Base-by-base conservation (phyloP, 108 stramenopile species). In the Stephanodiscus minutulus region DNA sequence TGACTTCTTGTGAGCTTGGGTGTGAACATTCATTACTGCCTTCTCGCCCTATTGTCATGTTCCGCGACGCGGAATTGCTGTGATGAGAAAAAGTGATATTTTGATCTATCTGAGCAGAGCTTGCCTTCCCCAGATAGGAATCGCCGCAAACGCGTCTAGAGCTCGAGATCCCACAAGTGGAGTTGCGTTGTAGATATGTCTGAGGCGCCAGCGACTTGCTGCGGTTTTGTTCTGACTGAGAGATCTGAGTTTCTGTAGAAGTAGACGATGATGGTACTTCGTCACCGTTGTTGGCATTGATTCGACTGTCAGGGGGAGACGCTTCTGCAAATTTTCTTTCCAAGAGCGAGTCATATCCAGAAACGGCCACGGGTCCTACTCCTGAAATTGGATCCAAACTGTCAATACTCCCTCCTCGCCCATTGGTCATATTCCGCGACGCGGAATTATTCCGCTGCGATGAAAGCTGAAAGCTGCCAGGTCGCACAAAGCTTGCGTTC, bases 271-370 rank as follows among this genome's bases (percentile, higher is more conserved):
- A 63, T 33, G 7, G n/a, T 7, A 2, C 4, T 12, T 47, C 5
- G 37, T n/a, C 1, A 25, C 29, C 33, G 33, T 37, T 17, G 62
- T 13, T 6, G 20, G 3, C 15, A 5, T 27, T 9, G 39, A 5
- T 44, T 43, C 35, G 6, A 35, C 5, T 5, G 6, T 6, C 35
- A 35, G 35, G 3, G 35, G 5, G 5, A 35, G 35, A 35, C 5
- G 35, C 5, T 44, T 33, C 57, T 35, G 57, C 46, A 6, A 43
- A 7, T 33, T 63, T 63, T 27, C 62, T 63, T 63, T 6, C 46
- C 35, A 63, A 43, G 31, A 63, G 62, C 62, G 11, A 20, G 17
- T 36, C 35, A 27, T 17, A 17, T 49, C n/a, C n/a, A n/a, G n/a
- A n/a, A n/a, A n/a, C n/a, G n/a, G n/a, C n/a, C n/a, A n/a, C n/a